Conservation (phyloP, 345 rosid genomes). For the Salix dunnii region DNA sequence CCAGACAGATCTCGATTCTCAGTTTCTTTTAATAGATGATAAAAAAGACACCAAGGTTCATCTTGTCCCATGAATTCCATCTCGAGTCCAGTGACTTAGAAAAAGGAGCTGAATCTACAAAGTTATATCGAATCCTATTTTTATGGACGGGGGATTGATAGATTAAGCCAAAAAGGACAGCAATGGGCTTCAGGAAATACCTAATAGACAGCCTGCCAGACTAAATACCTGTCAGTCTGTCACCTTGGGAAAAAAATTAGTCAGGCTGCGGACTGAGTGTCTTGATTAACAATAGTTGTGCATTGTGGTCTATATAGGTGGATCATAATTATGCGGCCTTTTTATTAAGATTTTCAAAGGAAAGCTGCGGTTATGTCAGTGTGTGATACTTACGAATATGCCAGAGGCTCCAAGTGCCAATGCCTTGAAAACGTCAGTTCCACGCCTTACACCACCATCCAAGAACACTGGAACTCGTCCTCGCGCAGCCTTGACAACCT, state of each 20-base stretch:
- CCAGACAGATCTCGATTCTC: neutral
- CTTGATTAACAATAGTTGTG: neutral
- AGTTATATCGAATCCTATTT: too few relatives aligned
- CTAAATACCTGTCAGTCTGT: too few relatives aligned
- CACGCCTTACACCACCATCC: conserved; percentile 95
- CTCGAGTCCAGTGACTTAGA: too few relatives aligned
- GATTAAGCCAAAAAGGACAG: too few relatives aligned
- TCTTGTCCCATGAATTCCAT: neutral
- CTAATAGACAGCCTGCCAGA: too few relatives aligned
- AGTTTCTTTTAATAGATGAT: neutral
- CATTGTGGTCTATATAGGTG: neutral
- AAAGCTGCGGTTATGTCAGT: neutral
- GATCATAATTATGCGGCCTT: neutral
- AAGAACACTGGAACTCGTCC: conserved; percentile 87
- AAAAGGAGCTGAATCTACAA: too few relatives aligned
- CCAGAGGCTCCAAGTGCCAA: conserved; percentile 95
- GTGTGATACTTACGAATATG: conserved; percentile 62
- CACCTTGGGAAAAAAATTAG: too few relatives aligned
- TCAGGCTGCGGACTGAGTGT: too few relatives aligned
- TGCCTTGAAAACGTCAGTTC: conserved; percentile 98
- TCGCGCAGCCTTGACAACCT: conserved; percentile 88
- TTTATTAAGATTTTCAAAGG: neutral
- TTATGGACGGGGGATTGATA: too few relatives aligned
- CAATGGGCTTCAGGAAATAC: too few relatives aligned
- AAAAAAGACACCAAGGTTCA: neutral